phyloP scores from a whole-genome alignment of 2,329 filamentous ascomycete species.

The Decorospora gaudefroyi region DNA sequence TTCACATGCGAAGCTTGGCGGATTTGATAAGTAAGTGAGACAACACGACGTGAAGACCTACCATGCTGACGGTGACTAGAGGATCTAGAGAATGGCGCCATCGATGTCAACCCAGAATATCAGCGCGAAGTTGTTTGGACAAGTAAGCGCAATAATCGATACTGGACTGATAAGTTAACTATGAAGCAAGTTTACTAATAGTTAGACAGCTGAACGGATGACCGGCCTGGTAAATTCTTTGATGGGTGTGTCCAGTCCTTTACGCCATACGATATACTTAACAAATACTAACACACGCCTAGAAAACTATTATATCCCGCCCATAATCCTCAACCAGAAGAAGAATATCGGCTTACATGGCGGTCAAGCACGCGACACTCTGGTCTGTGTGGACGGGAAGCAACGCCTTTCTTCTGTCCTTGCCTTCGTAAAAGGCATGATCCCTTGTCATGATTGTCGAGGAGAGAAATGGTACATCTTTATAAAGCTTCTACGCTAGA shows the following conservation, averaged over 20 bases:
- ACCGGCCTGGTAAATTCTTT: slow-evolving; percentile 42
- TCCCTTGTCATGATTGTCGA: slow-evolving; percentile 51
- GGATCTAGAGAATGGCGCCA: slow-evolving; percentile 24
- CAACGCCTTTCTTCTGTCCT: slow-evolving; percentile 54
- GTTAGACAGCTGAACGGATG: slow-evolving; percentile 37
- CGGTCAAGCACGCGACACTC: slow-evolving; percentile 19
- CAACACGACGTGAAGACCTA: not conserved
- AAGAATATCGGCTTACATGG: slow-evolving; percentile 13
- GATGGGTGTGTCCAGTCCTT: slow-evolving; percentile 32
- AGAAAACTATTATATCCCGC: slow-evolving; percentile 53
- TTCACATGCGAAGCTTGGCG: slow-evolving; percentile 26
- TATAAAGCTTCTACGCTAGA: not conserved
- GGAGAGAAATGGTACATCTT: slow-evolving; percentile 51
- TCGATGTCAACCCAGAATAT: slow-evolving; percentile 54
- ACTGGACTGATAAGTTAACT: not conserved
- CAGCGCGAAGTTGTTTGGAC: slow-evolving; percentile 56
- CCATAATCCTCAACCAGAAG: slow-evolving; percentile 54
- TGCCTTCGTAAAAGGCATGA: slow-evolving; percentile 53
- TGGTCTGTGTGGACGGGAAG: slow-evolving; percentile 46
- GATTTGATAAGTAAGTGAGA: slow-evolving; percentile 34
- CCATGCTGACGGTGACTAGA: slow-evolving; percentile 19
- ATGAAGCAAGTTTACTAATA: slow-evolving; percentile 2
- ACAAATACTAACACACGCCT: not conserved
- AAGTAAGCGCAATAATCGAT: slow-evolving; percentile 12
- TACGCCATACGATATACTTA: not conserved